These are phyloP conservation scores for Mimosa pudica DNA, from an alignment of 306 rosid genomes.

Conservation along the genomic window DNA sequence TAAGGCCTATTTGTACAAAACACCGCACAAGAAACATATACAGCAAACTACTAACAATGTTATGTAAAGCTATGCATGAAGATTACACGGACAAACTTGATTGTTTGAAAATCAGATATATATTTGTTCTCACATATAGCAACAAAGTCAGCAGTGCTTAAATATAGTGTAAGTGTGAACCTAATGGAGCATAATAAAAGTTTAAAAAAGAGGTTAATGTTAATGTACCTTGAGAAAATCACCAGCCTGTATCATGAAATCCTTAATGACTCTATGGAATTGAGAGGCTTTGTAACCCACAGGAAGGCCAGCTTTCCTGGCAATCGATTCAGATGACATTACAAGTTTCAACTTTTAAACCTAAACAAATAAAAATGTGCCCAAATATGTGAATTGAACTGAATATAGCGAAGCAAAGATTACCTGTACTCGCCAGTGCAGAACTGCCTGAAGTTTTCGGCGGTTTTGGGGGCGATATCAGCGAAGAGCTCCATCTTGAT, in stretches of 20 bases:
- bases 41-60: background rate
- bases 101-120: background rate
- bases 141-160: conserved; percentile 22
- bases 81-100: background rate
- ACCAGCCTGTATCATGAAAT: conserved; percentile 97
- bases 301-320: conserved; percentile 93
- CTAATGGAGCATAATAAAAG: background rate
- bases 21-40: background rate
- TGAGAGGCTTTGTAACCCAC: conserved; percentile 94
- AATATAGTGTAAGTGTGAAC: background rate
- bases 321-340: conserved; percentile 19
- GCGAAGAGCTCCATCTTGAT: conserved; percentile 99
- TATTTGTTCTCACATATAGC: background rate
- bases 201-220: too few relatives aligned
- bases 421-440: conserved; percentile 98
- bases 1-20: background rate
- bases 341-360: conserved; percentile 17
- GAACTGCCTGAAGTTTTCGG: conserved; percentile 96
- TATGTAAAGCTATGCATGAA: conserved; percentile 11
- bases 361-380: conserved; percentile 1
- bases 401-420: background rate
- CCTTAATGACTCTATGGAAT: conserved; percentile 97
- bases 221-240: conserved; percentile 75
- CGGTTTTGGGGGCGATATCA: conserved; percentile 85
- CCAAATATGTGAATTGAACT: too few relatives aligned